Conservation (phyloP, 345 rosid genomes). For the Eutrema yunnanense region DNA sequence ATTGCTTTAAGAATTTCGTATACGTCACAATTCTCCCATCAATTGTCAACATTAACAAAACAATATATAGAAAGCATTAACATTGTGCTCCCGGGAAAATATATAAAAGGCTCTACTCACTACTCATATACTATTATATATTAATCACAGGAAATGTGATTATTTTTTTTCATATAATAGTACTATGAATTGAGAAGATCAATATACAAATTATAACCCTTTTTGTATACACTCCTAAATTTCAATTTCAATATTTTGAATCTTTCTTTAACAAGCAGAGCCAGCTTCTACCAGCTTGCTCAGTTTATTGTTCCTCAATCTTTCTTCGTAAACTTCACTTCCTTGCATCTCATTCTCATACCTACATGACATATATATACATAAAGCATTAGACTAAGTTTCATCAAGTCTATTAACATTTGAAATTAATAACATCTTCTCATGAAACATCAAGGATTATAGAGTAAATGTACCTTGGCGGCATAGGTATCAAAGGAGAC, state of each 20-base stretch:
- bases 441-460: not conserved
- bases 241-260: not conserved
- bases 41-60: not conserved
- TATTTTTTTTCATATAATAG: not conserved
- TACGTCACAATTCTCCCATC: slow-evolving; percentile 2
- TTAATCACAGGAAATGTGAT: not conserved
- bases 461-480: slow-evolving; percentile 42
- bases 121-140: not conserved
- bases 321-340: slow-evolving; percentile 50
- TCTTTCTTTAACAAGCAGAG: slow-evolving; percentile 35
- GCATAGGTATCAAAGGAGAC: slow-evolving; percentile 67
- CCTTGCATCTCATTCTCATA: slow-evolving; percentile 49
- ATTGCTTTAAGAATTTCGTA: not conserved
- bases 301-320: slow-evolving; percentile 65
- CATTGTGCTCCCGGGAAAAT: not conserved
- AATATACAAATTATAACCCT: slow-evolving; percentile 16
- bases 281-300: slow-evolving; percentile 68
- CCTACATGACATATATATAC: slow-evolving; percentile 34
- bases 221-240: slow-evolving; percentile 7
- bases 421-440: not conserved
- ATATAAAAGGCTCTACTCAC: not conserved
- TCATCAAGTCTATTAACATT: not conserved
- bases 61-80: not conserved
- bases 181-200: not conserved
- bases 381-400: not conserved